Base-by-base conservation (phyloP, 805 yeast genomes). In the Yamadazyma phyllophila region DNA sequence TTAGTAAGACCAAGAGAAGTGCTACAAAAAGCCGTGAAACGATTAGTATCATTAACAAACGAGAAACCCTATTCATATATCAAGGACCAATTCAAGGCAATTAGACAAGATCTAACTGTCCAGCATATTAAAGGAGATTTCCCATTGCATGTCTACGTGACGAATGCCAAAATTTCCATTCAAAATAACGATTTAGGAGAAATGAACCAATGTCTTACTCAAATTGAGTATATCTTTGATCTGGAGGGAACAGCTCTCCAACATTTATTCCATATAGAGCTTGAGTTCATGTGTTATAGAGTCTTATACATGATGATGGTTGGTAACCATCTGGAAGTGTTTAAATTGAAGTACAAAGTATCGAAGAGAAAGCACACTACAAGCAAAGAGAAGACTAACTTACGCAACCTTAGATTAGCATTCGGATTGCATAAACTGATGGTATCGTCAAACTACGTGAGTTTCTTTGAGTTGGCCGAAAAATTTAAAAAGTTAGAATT, bases 201-300 rank as follows among this genome's bases (percentile, higher is more conserved):
- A 63, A 90, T 87, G 62, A 94, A 94, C 67, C 97, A 92, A 62
- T 94, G 98, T 61, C 96, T 87, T 63, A 81, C 95, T 12, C 88
- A 89, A 56, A 66, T 94, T 41, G 79, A 79, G 51, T 71, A 76
- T 37, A 67, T 91, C 17, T 91, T 85, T 58, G 77, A 70, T 24
- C 49, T 53, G 15, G 59, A 60, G 16, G 24, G 24, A 26, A 32
- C 34, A 9, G 34, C 34, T 2, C 35, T 17, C 17, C 26, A 20
- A n/a, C 46, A 47, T 7, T 41, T 36, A 29, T 35, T 31, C 11
- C 43, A 47, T 12, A 37, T 49, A 7, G 71, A 73, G 52, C 67
- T 74, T 39, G 97, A 91, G 59, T 88, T 88, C 56, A 63, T 81
- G 33, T 75, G 88, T 39, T 91, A 88, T 63, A 72, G 89, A 44